phyloP scores from a whole-genome alignment of 129 eudicot species.

The Lactuca sativa region DNA sequence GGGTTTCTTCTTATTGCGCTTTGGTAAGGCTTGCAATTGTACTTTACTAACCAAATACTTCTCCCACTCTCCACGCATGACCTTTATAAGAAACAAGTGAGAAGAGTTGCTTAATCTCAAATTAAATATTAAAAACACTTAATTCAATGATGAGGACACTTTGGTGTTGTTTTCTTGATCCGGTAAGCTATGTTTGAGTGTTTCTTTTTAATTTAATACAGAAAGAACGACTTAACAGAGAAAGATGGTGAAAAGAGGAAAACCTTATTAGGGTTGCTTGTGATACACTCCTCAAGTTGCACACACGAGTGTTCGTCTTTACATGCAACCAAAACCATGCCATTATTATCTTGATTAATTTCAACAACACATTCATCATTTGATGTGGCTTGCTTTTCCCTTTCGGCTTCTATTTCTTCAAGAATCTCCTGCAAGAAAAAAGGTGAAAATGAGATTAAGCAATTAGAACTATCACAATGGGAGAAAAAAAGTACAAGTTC shows the following conservation, averaged over 20 bases:
- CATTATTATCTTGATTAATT: constrained; percentile 39
- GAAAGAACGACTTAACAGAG: neutral
- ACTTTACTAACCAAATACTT: constrained; percentile 91
- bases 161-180: no score
- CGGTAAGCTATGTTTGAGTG: neutral
- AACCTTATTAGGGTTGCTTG: constrained; percentile 74
- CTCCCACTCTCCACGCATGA: constrained; percentile 90
- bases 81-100: constrained; percentile 39
- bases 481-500: neutral
- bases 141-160: no score
- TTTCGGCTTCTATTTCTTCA: constrained; percentile 78
- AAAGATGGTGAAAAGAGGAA: neutral
- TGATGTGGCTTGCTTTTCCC: constrained; percentile 57
- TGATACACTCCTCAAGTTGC: constrained; percentile 92
- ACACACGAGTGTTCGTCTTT: constrained; percentile 90
- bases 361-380: constrained; percentile 40
- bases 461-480: neutral
- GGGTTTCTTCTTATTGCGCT: constrained; percentile 57
- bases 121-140: neutral
- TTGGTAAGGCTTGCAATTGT: constrained; percentile 71
- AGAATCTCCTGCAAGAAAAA: constrained; percentile 67
- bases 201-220: neutral
- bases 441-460: constrained; percentile 2
- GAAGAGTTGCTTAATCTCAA: neutral
- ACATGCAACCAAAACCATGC: constrained; percentile 86